Evolutionary conservation across 257 asterid species (phyloP).

Genomic region (Leptodermis oblonga): DNA sequence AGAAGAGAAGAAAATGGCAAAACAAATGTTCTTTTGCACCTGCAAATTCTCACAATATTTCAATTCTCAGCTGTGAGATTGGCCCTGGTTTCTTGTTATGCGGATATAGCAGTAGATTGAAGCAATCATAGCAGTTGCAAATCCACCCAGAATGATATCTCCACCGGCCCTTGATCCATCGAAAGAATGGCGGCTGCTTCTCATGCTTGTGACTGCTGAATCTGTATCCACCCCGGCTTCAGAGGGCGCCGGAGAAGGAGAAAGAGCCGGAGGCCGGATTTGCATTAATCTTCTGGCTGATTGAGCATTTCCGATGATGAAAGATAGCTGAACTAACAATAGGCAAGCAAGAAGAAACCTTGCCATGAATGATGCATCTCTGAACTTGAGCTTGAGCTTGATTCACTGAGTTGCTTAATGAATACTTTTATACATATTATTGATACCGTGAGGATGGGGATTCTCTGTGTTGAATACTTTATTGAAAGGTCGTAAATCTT

Average conservation of each 20-base stretch:
- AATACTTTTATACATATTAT: neutral
- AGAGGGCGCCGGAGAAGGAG: slow-evolving; percentile 19
- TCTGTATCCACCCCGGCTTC: neutral
- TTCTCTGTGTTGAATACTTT: slow-evolving; percentile 1
- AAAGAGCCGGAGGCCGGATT: neutral
- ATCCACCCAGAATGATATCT: slow-evolving; percentile 39
- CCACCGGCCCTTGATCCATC: slow-evolving; percentile 32
- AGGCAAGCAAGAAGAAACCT: slow-evolving; percentile 7
- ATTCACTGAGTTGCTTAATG: neutral
- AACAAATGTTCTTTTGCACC: neutral
- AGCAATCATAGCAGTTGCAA: slow-evolving; percentile 26
- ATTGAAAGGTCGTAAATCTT: neutral
- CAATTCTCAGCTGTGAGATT: neutral
- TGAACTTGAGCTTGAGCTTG: neutral
- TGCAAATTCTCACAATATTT: neutral
- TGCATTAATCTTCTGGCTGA: slow-evolving; percentile 16
- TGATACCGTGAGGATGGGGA: neutral
- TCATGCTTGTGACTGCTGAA: neutral
- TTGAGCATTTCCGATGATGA: slow-evolving; percentile 7
- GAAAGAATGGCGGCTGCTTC: slow-evolving; percentile 21
- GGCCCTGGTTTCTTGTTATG: slow-evolving; percentile 21
- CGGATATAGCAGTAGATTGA: slow-evolving; percentile 36
- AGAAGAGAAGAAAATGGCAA: neutral
- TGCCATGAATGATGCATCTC: slow-evolving; percentile 22
- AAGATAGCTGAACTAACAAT: neutral